Base-by-base conservation (phyloP, 768 basidiomycete genomes). In the Rossbeevera mucosa region DNA sequence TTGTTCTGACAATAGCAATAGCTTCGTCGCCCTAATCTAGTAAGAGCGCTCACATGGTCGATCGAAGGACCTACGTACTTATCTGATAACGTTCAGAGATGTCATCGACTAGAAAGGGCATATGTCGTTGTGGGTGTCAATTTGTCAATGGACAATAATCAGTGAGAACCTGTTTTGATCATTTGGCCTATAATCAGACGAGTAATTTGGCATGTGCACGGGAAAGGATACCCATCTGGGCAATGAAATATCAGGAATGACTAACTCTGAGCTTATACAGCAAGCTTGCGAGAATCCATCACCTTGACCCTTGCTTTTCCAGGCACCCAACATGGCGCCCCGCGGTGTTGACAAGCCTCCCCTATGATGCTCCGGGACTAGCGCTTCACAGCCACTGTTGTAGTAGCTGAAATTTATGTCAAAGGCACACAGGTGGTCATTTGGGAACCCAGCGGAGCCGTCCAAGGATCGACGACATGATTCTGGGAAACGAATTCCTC, bases 31-130 rank as follows among this genome's bases (percentile, higher is more conserved):
- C 47, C 12, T 31, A 41, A 50, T 44, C 18, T 25, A 21, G 29
- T 24, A 29, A 49, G 36, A 30, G 30, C 22, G n/a, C 33, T 50
- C 53, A 51, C 47, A 56, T 49, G 44, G 44, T 11, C 16, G 13
- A 48, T 11, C 20, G 13, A 21, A 28, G 44, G 26, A 7, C 13
- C n/a, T 41, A 20, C 18, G n/a, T n/a, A n/a, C n/a, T n/a, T 42
- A 42, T n/a, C n/a, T 14, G 51, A 52, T 59, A 49, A 52, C 49
- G 53, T 56, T 33, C 20, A 7, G 8, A 7, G 5, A 53, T 46
- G 47, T 45, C 28, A 29, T 50, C 50, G 25, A 33, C 48, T 21
- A 24, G 40, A 51, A 47, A 40, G 11, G 21, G 51, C 31, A 24
- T 38, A 12, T 36, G 29, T 24, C 16, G 42, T 28, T 11, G 48